Evolutionary conservation across 2,329 filamentous ascomycete species (phyloP), one percentile per base, ranked within the genome.

Genomic region (Scedosporium boydii): DNA sequence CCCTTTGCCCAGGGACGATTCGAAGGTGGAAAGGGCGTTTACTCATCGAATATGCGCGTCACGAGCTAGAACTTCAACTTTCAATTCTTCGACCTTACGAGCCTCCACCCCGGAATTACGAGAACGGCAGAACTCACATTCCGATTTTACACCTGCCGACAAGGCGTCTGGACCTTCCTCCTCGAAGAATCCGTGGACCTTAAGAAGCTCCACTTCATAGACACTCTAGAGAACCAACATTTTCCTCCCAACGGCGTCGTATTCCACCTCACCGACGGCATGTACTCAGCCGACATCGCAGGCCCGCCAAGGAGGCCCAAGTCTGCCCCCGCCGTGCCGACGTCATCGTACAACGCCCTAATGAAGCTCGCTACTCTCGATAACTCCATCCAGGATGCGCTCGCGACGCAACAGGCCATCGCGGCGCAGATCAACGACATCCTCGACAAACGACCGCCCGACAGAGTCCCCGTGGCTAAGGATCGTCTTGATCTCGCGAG

Each of bases 331-430:
- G 67, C 77, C 2, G 71, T 83, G 0, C 77, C 83, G 0, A 92
- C 89, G 0, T 92, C 91, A 0, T 92, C 92, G 0, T 97, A 96
- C 72, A 92, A 91, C 69, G 86, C 90, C 1, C 79, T 98, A 21
- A 93, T 97, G 87, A 88, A 90, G 64, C 80, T 98, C 10, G 88
- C 90, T 5, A 96, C 93, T 63, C 80, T 98, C 16, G 91, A 96
- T 65, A 90, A 89, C 71, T 96, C 92, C 62, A 90, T 97, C 26
- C 91, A 96, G 71, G 93, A 98, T 73, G 92, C 92, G 1, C 77
- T 96, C 9, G 84, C 87, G 1, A 96, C 91, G 0, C 86, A 89
- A 14, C 85, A 89, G 64, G 81, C 82, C 61, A 80, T 98, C 7
- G 86, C 90, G 58, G 76, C 81, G n/a, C 90, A 96, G 66, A 96